These are phyloP conservation scores for Penicillium sp. DNA, from an alignment of 2,329 filamentous ascomycete species.

Conservation along the genomic window DNA sequence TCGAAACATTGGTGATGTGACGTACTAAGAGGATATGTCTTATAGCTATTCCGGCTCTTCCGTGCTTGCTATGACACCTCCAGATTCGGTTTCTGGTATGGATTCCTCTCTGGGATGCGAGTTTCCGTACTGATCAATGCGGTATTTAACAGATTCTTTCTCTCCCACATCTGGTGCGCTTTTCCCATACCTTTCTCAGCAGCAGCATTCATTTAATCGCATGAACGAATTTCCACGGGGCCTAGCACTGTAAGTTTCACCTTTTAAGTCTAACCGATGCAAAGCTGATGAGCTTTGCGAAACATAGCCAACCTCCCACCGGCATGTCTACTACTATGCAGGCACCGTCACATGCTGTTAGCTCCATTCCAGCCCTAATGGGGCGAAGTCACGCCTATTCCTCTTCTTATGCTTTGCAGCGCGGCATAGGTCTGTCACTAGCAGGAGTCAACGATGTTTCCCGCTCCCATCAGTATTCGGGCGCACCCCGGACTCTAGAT, in stretches of 20 bases:
- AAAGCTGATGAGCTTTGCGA: neutral
- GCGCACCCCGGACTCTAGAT: conserved; percentile 34
- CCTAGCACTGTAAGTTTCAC: conserved; percentile 40
- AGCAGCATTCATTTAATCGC: conserved; percentile 36
- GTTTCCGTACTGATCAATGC: conserved; percentile 18
- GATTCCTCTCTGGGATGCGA: conserved; percentile 30
- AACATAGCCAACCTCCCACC: conserved; percentile 47
- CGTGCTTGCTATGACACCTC: conserved; percentile 52
- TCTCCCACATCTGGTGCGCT: conserved; percentile 33
- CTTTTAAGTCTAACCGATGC: neutral
- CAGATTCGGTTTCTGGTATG: conserved; percentile 58
- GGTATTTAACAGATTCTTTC: conserved; percentile 31
- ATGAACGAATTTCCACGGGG: conserved; percentile 41
- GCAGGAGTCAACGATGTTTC: conserved; percentile 34
- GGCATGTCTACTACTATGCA: conserved; percentile 46
- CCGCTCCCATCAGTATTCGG: conserved; percentile 35
- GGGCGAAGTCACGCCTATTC: conserved; percentile 43
- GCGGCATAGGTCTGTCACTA: conserved; percentile 33
- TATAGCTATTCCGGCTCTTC: conserved; percentile 53
- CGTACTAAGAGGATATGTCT: conserved; percentile 21
- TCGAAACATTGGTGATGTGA: conserved; percentile 24
- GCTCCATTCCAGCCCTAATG: conserved; percentile 31
- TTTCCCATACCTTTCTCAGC: conserved; percentile 33
- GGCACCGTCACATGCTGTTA: conserved; percentile 28
- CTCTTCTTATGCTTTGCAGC: conserved; percentile 34